Evolutionary conservation across 768 basidiomycete genomes (phyloP).

Genomic region (Rhodotorula graminis): DNA sequence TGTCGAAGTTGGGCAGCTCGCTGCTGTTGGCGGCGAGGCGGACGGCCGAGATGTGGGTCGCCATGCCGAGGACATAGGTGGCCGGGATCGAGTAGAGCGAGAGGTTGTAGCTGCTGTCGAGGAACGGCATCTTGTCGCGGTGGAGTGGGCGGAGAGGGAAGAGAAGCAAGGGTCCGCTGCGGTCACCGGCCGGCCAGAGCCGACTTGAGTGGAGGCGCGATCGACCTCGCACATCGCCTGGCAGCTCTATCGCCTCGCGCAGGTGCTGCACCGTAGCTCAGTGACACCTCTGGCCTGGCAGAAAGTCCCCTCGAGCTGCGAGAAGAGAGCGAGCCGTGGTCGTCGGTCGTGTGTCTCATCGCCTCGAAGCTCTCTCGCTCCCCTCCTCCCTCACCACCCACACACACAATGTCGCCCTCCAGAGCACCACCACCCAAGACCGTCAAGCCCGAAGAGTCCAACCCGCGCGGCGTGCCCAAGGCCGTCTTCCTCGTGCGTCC

Average conservation of each 20-base stretch:
- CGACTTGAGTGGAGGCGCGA: too few relatives aligned
- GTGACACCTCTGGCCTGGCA: too few relatives aligned
- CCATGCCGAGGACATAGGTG: constrained; percentile 7
- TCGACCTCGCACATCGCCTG: too few relatives aligned
- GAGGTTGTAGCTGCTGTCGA: constrained; percentile 11
- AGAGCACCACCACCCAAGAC: not conserved
- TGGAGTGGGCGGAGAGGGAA: too few relatives aligned
- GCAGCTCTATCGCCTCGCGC: too few relatives aligned
- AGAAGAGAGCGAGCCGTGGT: too few relatives aligned
- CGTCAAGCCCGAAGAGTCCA: constrained; percentile 45
- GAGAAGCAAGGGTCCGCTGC: too few relatives aligned
- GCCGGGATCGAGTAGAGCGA: constrained; percentile 30
- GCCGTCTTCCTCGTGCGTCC: constrained; percentile 90
- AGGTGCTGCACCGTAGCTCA: too few relatives aligned
- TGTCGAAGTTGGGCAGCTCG: constrained; percentile 30
- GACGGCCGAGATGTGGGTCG: constrained; percentile 10
- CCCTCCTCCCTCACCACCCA: not conserved
- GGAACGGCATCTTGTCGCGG: too few relatives aligned
- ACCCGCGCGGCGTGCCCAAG: constrained; percentile 87
- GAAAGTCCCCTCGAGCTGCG: too few relatives aligned
- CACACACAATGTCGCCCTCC: not conserved
- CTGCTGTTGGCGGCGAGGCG: not conserved
- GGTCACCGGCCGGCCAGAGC: too few relatives aligned
- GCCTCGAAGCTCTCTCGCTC: not conserved
- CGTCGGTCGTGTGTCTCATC: not conserved